phyloP scores from a whole-genome alignment of 192 early-diverging fungal species.

The Podila minutissima region DNA sequence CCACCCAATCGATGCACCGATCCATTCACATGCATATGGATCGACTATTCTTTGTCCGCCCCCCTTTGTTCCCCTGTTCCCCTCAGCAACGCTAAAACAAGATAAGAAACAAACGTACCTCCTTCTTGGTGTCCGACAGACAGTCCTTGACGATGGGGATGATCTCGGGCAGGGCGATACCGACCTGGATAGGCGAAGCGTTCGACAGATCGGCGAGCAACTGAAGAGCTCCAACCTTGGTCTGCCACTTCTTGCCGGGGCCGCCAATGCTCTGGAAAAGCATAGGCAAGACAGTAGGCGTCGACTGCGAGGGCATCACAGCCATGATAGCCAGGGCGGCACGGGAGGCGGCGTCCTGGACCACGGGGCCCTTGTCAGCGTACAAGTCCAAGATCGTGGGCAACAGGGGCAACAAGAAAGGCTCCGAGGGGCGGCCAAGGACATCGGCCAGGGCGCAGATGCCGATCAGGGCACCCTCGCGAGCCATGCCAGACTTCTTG shows the following conservation, averaged over 20 bases:
- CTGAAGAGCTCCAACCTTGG: slow-evolving; percentile 63
- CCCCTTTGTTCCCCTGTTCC: not conserved
- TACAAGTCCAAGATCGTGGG: slow-evolving; percentile 67
- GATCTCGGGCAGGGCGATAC: slow-evolving; percentile 64
- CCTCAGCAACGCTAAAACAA: not conserved
- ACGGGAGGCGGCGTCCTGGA: slow-evolving; percentile 57
- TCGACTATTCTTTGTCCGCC: not conserved
- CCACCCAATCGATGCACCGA: slow-evolving; percentile 8
- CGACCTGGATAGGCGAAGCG: slow-evolving; percentile 59
- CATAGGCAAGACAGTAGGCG: slow-evolving; percentile 37
- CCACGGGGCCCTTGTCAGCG: slow-evolving; percentile 61
- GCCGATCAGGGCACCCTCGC: slow-evolving; percentile 70
- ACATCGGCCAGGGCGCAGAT: slow-evolving; percentile 66
- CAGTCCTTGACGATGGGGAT: slow-evolving; percentile 78
- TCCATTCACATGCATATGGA: slow-evolving; percentile 8
- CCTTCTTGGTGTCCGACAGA: slow-evolving; percentile 85
- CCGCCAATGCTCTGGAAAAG: slow-evolving; percentile 65
- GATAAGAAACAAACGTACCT: slow-evolving; percentile 62
- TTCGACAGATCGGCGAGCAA: slow-evolving; percentile 56
- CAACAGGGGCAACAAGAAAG: slow-evolving; percentile 69
- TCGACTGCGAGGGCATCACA: slow-evolving; percentile 57
- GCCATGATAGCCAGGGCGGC: slow-evolving; percentile 52
- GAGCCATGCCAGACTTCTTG: slow-evolving; percentile 73
- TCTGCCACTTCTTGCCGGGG: slow-evolving; percentile 74
- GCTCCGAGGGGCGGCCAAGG: slow-evolving; percentile 70